Conservation (phyloP, 352 stramenopile species). For the Bremia lactucae region DNA sequence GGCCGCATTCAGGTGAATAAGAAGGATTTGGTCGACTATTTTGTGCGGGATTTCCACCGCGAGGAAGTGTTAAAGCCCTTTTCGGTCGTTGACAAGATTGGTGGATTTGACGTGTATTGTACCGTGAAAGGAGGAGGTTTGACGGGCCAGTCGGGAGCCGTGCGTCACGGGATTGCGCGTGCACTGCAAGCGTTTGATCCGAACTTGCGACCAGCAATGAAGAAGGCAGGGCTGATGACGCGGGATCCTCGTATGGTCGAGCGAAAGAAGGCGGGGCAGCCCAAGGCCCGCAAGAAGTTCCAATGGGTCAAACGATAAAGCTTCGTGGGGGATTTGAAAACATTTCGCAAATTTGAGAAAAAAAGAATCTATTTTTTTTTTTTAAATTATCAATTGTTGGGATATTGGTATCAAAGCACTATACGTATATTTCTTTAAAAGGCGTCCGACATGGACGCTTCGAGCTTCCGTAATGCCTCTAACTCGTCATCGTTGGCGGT, state of each 20-base stretch:
- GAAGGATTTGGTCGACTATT: constrained; percentile 90
- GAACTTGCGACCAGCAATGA: constrained; percentile 85
- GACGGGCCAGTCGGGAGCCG: constrained; percentile 88
- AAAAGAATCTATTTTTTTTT: constrained; percentile 3
- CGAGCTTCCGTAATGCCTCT: constrained; percentile 71
- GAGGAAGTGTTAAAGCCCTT: constrained; percentile 84
- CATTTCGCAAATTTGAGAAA: constrained; percentile 19
- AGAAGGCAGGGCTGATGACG: constrained; percentile 88
- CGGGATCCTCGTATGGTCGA: constrained; percentile 94
- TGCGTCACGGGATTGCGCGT: constrained; percentile 88
- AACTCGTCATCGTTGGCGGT: constrained; percentile 74
- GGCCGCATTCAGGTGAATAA: constrained; percentile 91
- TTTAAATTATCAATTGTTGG: too few species aligned
- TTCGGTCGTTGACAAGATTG: constrained; percentile 53
- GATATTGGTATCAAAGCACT: too few species aligned
- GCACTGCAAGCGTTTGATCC: constrained; percentile 92
- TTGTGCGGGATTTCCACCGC: constrained; percentile 83
- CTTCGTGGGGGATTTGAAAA: too few species aligned
- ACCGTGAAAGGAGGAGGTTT: constrained; percentile 89
- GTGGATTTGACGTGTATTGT: constrained; percentile 87
- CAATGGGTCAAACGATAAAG: constrained; percentile 97
- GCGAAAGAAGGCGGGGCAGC: constrained; percentile 92
- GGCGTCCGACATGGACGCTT: constrained; percentile 67
- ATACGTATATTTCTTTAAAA: constrained; percentile 5
- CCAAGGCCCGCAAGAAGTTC: constrained; percentile 94